Evolutionary conservation across 768 basidiomycete species (phyloP), one percentile per base, ranked within the genome.

Genomic region (Naganishia vaughanmartiniae): DNA sequence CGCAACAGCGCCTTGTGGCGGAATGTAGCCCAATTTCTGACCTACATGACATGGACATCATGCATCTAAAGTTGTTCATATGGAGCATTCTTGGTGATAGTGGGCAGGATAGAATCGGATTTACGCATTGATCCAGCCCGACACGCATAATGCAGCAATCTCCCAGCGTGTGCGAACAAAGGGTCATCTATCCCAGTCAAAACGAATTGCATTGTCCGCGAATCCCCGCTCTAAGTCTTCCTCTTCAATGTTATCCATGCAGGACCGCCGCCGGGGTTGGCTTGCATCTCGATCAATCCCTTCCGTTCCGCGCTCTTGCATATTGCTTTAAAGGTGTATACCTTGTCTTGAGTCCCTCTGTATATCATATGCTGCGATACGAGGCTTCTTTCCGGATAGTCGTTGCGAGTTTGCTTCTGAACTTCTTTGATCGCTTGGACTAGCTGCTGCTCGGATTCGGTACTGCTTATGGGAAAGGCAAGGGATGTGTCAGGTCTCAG

Each of bases 391-490:
- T 39, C 30, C 24, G 39, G 60, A 26, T 63, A 45, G 36, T 45
- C 26, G 60, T 42, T 31, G 24, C 42, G 34, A 11, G 60, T 63
- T 63, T 63, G 60, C 21, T 45, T n/a, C 60, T 63, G 60, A 1
- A 63, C 60, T 39, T 63, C 60, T 63, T 45, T 63, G 60, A 63
- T 63, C 6, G 60, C 60, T 45, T 63, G 39, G 14, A 63, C 60
- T n/a, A 63, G 42, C 11, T 63, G 46, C 42, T 24, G 36, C 33
- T 63, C 60, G n/a, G 60, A n/a, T 51, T 51, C 48, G 26, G 26
- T 63, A 45, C 39, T 28, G 7, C 42, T n/a, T 63, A 26, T n/a
- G n/a, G 39, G 6, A 42, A 26, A 51, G n/a, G 24, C 7, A 51
- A n/a, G 24, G 15, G 14, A n/a, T 51, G 7, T 51, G 12, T 21